A percentile compares a stretch with the other conserved stretches of the same genome.
Evolutionary conservation across 805 yeast species (phyloP).

Genomic region (Grigorovia humatica): DNA sequence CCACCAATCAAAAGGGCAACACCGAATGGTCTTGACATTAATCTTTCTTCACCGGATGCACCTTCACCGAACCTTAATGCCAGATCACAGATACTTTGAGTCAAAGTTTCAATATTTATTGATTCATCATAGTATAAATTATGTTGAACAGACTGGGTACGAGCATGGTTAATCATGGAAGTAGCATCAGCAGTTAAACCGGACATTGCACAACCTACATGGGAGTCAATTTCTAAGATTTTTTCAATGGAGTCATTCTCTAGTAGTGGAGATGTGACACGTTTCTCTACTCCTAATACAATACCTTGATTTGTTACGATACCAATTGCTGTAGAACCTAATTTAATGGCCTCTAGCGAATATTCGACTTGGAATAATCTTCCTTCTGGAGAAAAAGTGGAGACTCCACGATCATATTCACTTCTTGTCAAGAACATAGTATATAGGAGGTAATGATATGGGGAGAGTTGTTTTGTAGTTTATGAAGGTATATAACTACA

Average conservation of each 20-base stretch:
- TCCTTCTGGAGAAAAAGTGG: slow-evolving; percentile 98
- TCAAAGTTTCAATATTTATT: slow-evolving; percentile 82
- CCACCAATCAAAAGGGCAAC: slow-evolving; percentile 96
- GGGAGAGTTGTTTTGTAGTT: too few relatives aligned
- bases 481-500: too few relatives aligned
- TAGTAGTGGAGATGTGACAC: slow-evolving; percentile 84
- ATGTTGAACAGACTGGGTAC: slow-evolving; percentile 83
- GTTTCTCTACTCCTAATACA: slow-evolving; percentile 89
- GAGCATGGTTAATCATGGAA: slow-evolving; percentile 96
- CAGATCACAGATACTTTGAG: slow-evolving; percentile 94
- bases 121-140: slow-evolving; percentile 84
- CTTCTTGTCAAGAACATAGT: slow-evolving; percentile 95
- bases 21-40: slow-evolving; percentile 96
- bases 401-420: slow-evolving; percentile 98
- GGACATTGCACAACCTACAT: slow-evolving; percentile 97
- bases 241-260: slow-evolving; percentile 93
- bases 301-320: slow-evolving; percentile 93
- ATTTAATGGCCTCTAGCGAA: slow-evolving; percentile 91
- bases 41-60: slow-evolving; percentile 85
- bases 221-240: slow-evolving; percentile 87
- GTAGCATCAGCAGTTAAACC: slow-evolving; percentile 98
- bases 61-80: slow-evolving; percentile 97
- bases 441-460: neutral
- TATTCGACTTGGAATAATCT: slow-evolving; percentile 96
- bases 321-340: slow-evolving; percentile 90